Evolutionary conservation across 192 early-diverging fungal species (phyloP).

Genomic region (Entophlyctis luteolus): DNA sequence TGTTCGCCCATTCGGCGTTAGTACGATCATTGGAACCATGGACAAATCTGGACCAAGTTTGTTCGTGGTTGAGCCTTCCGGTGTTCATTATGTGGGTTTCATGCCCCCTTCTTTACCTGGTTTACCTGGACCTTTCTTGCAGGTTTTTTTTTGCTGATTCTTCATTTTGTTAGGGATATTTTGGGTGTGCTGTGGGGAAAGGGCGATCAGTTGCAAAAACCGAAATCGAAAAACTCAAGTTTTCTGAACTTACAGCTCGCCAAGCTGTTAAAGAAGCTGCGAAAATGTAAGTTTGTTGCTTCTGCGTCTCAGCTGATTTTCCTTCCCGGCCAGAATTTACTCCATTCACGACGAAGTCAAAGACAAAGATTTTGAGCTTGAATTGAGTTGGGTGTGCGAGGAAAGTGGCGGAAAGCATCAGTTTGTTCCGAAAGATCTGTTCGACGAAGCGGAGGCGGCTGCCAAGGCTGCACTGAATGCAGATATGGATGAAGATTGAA

Average conservation of each 20-base stretch:
- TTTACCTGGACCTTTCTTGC: background rate
- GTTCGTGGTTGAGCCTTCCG: slow-evolving; percentile 96
- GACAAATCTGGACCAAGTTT: slow-evolving; percentile 79
- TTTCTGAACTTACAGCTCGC: slow-evolving; percentile 70
- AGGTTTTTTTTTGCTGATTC: background rate
- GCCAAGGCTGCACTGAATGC: slow-evolving; percentile 63
- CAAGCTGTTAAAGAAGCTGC: slow-evolving; percentile 93
- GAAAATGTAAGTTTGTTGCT: slow-evolving; percentile 64
- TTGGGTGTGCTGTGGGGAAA: slow-evolving; percentile 92
- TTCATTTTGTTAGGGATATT: slow-evolving; percentile 70
- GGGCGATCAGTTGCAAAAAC: slow-evolving; percentile 95
- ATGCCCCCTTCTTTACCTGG: background rate
- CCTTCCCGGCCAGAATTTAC: slow-evolving; percentile 69
- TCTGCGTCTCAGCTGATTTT: too few species aligned
- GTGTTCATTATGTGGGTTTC: slow-evolving; percentile 81
- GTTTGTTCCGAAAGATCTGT: slow-evolving; percentile 83
- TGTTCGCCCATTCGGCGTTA: slow-evolving; percentile 89
- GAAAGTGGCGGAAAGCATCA: slow-evolving; percentile 74
- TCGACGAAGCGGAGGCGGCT: slow-evolving; percentile 74
- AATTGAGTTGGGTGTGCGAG: slow-evolving; percentile 91
- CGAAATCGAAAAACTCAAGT: slow-evolving; percentile 96
- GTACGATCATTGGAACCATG: slow-evolving; percentile 76
- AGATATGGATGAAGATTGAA: slow-evolving; percentile 53
- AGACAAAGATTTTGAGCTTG: slow-evolving; percentile 98
- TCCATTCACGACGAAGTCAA: slow-evolving; percentile 93